Evolutionary conservation across 495 filamentous ascomycete genomes (phyloP).

Genomic region (Gamarada debralockiae): DNA sequence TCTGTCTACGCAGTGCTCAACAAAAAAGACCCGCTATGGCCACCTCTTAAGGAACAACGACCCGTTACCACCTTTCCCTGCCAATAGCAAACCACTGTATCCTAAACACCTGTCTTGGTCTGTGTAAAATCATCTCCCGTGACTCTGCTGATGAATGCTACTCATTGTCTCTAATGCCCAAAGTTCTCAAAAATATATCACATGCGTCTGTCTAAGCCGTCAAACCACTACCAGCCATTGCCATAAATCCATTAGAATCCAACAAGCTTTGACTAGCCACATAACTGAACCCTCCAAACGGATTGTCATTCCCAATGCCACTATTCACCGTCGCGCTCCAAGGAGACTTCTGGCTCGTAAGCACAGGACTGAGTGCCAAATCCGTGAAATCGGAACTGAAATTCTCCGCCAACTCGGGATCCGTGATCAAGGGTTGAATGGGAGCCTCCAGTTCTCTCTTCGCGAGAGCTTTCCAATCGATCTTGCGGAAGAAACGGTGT

Average conservation of each 20-base stretch:
- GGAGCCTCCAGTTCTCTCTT: slow-evolving; percentile 76
- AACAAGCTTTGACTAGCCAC: slow-evolving; percentile 86
- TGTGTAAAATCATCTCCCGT: no score
- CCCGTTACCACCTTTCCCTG: no score
- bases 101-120: no score
- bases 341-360: slow-evolving; percentile 35
- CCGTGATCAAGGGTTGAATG: slow-evolving; percentile 87
- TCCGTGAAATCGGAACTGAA: slow-evolving; percentile 86
- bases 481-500: slow-evolving; percentile 94
- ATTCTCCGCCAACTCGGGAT: slow-evolving; percentile 94
- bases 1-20: no score
- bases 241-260: slow-evolving; percentile 44
- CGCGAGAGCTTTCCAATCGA: slow-evolving; percentile 85
- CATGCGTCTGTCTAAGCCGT: slow-evolving; percentile 23
- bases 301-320: slow-evolving; percentile 54
- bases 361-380: slow-evolving; percentile 70
- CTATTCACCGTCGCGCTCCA: slow-evolving; percentile 19
- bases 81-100: no score
- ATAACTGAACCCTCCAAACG: slow-evolving; percentile 94
- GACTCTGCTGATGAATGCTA: no score
- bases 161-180: neutral
- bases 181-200: neutral
- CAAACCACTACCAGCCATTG: slow-evolving; percentile 1
- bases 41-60: no score
- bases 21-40: no score